phyloP scores from a whole-genome alignment of 1,284 basidiomycete genomes.

The Cryptococcus sp. region DNA sequence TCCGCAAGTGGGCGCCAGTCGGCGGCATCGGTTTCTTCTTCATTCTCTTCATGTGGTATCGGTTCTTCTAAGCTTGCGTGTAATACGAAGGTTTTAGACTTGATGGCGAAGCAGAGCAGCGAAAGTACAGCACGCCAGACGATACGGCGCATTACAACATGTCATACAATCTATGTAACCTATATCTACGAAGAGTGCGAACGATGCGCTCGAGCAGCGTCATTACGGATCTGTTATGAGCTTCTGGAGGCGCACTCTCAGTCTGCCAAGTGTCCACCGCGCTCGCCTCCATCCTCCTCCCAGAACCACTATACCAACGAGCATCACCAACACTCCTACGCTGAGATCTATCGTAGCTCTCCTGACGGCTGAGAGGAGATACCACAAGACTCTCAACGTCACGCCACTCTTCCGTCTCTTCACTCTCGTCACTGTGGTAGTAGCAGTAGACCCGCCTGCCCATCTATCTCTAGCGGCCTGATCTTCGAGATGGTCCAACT shows the following conservation, averaged over 20 bases:
- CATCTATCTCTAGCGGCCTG: conserved; percentile 21
- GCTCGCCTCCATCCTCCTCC: conserved; percentile 37
- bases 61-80: conserved; percentile 61
- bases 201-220: not conserved
- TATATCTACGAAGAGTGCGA: not conserved
- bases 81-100: too few relatives aligned
- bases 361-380: conserved; percentile 33
- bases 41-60: conserved; percentile 88
- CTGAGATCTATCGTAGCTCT: conserved; percentile 42
- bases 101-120: too few relatives aligned
- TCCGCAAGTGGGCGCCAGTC: conserved; percentile 93
- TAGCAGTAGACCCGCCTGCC: conserved; percentile 16
- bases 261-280: conserved; percentile 16
- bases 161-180: conserved; percentile 1
- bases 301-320: conserved; percentile 32
- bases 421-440: conserved; percentile 24
- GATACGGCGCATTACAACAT: conserved; percentile 1
- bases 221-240: conserved; percentile 14
- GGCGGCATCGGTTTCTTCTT: conserved; percentile 77
- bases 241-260: conserved; percentile 12
- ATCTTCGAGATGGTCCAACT: conserved; percentile 41
- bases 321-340: conserved; percentile 31
- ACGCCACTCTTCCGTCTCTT: conserved; percentile 25
- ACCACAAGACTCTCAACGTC: conserved; percentile 37
- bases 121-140: too few relatives aligned